Percentiles rank a stretch among this genome's conserved stretches.
Evolutionary conservation across 2,329 filamentous ascomycete genomes (phyloP).

Genomic region (Talaromyces funiculosus): DNA sequence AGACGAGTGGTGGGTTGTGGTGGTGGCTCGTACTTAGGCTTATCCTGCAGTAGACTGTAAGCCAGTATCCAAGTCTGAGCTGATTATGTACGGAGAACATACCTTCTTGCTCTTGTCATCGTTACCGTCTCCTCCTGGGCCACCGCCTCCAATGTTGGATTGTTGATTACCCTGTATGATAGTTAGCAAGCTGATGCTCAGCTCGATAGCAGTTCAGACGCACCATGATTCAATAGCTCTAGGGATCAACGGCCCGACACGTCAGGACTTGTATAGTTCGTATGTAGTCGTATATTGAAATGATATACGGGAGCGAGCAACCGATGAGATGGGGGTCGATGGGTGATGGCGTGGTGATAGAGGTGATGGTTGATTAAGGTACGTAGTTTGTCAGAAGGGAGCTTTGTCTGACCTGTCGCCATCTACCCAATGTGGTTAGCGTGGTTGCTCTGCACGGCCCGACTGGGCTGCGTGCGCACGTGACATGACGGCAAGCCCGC

Average conservation of each 20-base stretch:
- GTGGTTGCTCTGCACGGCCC: neutral
- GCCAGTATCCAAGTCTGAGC: neutral
- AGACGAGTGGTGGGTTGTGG: conserved; percentile 94
- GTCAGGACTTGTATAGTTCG: neutral
- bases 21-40: conserved; percentile 99
- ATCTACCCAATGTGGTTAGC: neutral
- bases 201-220: neutral
- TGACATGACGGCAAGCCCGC: conserved; percentile 3
- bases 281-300: neutral
- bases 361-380: conserved; percentile 1
- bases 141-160: conserved; percentile 75
- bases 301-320: neutral
- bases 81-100: conserved; percentile 19
- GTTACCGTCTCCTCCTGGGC: conserved; percentile 62
- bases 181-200: conserved; percentile 4
- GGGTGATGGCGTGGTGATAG: neutral
- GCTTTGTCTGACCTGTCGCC: conserved; percentile 4
- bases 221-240: conserved; percentile 14
- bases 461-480: neutral
- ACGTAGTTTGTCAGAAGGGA: conserved; percentile 3
- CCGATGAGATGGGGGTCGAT: neutral
- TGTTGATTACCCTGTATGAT: conserved; percentile 50
- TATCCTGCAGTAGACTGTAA: conserved; percentile 62
- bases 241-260: neutral
- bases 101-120: conserved; percentile 95